Evolutionary conservation across 1,284 basidiomycete species (phyloP).

Genomic region (Volvariella volvacea): DNA sequence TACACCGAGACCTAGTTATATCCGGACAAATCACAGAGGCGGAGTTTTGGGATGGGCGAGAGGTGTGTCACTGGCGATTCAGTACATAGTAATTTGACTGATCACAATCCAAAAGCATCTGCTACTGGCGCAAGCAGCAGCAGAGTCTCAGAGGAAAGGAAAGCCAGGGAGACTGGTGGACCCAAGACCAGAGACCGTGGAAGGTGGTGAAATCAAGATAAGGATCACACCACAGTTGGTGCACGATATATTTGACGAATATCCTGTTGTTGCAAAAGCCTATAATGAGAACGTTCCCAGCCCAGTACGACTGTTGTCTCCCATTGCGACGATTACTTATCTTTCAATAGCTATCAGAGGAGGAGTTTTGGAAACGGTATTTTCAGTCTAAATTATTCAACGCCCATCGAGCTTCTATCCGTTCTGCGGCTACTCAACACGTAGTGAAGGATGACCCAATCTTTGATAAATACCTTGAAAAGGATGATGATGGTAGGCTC

Average conservation of each 20-base stretch:
- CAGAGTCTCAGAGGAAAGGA: conserved; percentile 74
- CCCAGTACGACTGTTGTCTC: conserved; percentile 43
- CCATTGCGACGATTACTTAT: conserved; percentile 3
- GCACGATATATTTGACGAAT: conserved; percentile 96
- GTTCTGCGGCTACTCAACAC: conserved; percentile 78
- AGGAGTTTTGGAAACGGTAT: conserved; percentile 94
- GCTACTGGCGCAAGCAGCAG: conserved; percentile 62
- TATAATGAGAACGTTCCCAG: conserved; percentile 90
- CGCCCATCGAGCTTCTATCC: conserved; percentile 87
- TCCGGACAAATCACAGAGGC: conserved; percentile 80
- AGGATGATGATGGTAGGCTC: conserved; percentile 82
- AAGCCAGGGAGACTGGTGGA: conserved; percentile 85
- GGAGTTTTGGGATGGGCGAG: conserved; percentile 94
- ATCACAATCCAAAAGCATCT: conserved; percentile 43
- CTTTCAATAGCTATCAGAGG: conserved; percentile 67
- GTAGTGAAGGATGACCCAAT: conserved; percentile 89
- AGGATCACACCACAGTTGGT: conserved; percentile 90
- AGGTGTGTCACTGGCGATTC: conserved; percentile 41
- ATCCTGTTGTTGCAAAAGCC: conserved; percentile 88
- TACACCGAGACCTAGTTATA: conserved; percentile 86
- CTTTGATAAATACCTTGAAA: conserved; percentile 93
- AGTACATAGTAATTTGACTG: too few relatives aligned
- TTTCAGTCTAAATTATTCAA: conserved; percentile 95
- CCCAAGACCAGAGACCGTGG: conserved; percentile 76
- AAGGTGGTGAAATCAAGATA: conserved; percentile 82